Conservation (phyloP, 2,329 filamentous ascomycete genomes). For the Arachnopeziza araneosa region DNA sequence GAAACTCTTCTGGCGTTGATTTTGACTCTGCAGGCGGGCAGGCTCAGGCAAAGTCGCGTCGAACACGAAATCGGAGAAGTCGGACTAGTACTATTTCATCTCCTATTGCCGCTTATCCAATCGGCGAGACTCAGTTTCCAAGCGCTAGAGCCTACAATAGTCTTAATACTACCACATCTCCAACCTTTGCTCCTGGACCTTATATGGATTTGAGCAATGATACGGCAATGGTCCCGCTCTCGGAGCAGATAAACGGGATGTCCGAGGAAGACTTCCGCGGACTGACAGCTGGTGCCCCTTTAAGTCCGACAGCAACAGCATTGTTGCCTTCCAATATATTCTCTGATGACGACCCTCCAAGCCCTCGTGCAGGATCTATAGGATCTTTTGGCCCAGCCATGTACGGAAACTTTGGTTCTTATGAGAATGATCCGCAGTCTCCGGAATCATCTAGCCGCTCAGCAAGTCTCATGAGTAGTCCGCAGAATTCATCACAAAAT, state of each 20-base stretch:
- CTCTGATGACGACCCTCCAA: constrained; percentile 53
- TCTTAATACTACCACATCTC: constrained; percentile 36
- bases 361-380: constrained; percentile 28
- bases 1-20: constrained; percentile 30
- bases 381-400: constrained; percentile 26
- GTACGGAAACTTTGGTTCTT: constrained; percentile 33
- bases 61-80: constrained; percentile 34
- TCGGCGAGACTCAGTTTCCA: constrained; percentile 32
- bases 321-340: constrained; percentile 65
- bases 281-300: constrained; percentile 59
- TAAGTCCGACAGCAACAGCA: constrained; percentile 71
- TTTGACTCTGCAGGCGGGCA: constrained; percentile 25
- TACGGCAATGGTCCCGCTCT: constrained; percentile 26
- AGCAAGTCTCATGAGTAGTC: constrained; percentile 54
- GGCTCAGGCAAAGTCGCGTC: constrained; percentile 32
- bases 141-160: constrained; percentile 37
- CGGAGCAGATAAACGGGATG: constrained; percentile 37
- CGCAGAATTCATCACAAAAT: constrained; percentile 54
- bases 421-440: constrained; percentile 49
- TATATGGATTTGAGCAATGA: constrained; percentile 34
- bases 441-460: constrained; percentile 55
- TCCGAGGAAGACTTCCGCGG: constrained; percentile 59
- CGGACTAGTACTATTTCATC: constrained; percentile 34
- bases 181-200: constrained; percentile 47
- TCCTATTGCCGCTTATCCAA: constrained; percentile 23